A percentile compares a stretch with the other conserved stretches of the same genome.
Evolutionary conservation across 108 stramenopile genomes (phyloP).

Genomic region (Heterococcus sp.): DNA sequence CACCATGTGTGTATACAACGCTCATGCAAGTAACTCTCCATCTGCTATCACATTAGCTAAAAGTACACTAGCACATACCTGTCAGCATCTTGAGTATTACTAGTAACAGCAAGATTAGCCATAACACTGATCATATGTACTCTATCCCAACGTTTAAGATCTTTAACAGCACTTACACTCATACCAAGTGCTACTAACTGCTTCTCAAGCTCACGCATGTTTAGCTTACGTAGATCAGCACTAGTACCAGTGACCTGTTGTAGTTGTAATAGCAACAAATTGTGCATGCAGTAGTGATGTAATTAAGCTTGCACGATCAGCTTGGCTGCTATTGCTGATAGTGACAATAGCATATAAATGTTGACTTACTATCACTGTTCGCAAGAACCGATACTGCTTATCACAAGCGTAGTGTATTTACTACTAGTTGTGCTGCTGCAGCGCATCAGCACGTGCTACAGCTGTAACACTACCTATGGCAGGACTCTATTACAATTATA

Average conservation of each 20-base stretch:
- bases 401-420: too few relatives aligned
- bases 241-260: slow-evolving; percentile 12
- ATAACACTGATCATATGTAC: slow-evolving; percentile 41
- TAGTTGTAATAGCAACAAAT: background rate
- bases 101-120: slow-evolving; percentile 1
- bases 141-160: slow-evolving; percentile 38
- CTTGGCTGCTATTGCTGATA: background rate
- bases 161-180: slow-evolving; percentile 1
- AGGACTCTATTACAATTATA: too few relatives aligned
- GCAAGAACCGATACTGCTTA: background rate
- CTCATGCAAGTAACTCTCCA: too few relatives aligned
- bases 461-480: background rate
- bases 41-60: too few relatives aligned
- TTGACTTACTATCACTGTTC: background rate
- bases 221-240: slow-evolving; percentile 31
- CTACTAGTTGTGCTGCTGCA: too few relatives aligned
- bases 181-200: slow-evolving; percentile 27
- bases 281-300: background rate
- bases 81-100: background rate
- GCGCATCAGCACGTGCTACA: background rate
- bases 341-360: too few relatives aligned
- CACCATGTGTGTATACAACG: too few relatives aligned
- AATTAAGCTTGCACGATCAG: background rate
- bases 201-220: slow-evolving; percentile 27
- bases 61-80: background rate